These are phyloP conservation scores for Papiliotrema terrestris DNA, from an alignment of 1,284 basidiomycete genomes.

Conservation along the genomic window DNA sequence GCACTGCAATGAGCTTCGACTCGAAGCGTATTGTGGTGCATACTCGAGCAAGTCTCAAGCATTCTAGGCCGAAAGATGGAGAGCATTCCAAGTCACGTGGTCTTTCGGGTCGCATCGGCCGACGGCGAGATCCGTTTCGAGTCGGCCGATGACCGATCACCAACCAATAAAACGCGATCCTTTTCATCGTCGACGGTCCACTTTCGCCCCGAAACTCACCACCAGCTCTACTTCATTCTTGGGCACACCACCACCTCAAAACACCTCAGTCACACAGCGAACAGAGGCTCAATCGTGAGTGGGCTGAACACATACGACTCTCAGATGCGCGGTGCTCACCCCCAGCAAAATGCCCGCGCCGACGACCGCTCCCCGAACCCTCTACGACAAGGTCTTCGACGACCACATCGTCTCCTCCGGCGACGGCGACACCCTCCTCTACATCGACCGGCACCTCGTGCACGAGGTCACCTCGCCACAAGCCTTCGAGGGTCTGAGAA, in stretches of 20 bases:
- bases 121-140: neutral
- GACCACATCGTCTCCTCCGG: slow-evolving; percentile 83
- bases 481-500: slow-evolving; percentile 90
- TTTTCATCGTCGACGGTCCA: neutral
- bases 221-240: neutral
- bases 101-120: neutral
- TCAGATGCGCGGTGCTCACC: neutral
- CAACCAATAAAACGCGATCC: neutral
- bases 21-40: no score
- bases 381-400: slow-evolving; percentile 96
- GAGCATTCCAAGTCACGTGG: no score
- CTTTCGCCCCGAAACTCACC: neutral
- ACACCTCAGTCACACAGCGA: no score
- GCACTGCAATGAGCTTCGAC: no score
- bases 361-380: slow-evolving; percentile 63
- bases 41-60: no score
- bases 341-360: slow-evolving; percentile 47
- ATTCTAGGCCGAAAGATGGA: no score
- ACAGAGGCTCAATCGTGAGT: no score
- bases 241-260: no score
- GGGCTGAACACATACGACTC: no score
- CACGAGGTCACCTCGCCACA: slow-evolving; percentile 96
- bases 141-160: slow-evolving; percentile 3
- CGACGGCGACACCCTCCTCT: slow-evolving; percentile 81
- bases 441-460: slow-evolving; percentile 93